Conservation (phyloP, 2,329 filamentous ascomycete genomes). For the Fusarium kyushuense region DNA sequence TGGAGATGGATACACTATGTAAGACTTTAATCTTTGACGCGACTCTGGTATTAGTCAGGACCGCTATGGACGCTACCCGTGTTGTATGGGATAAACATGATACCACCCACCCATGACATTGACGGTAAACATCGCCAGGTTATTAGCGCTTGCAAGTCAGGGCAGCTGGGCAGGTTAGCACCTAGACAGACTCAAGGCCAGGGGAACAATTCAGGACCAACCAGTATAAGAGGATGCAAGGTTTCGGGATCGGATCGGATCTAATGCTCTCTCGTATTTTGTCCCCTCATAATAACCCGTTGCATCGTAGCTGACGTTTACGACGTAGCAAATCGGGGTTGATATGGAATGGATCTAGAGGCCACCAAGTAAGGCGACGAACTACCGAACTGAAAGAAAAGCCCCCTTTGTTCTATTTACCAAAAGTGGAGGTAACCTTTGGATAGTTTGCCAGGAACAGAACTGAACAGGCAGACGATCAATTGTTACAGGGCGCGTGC, state of each 20-base stretch:
- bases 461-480: constrained; percentile 22
- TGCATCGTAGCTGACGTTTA: constrained; percentile 3
- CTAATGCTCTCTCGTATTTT: constrained; percentile 6
- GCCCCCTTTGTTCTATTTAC: constrained; percentile 14
- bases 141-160: constrained; percentile 5
- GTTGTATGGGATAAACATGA: constrained; percentile 4
- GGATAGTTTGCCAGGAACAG: background rate
- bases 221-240: constrained; percentile 14
- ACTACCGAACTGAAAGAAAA: constrained; percentile 16
- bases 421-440: constrained; percentile 26
- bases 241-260: constrained; percentile 11
- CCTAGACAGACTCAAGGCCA: background rate
- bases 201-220: constrained; percentile 7
- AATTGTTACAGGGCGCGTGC: constrained; percentile 6
- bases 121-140: constrained; percentile 24
- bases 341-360: constrained; percentile 4
- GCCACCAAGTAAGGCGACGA: constrained; percentile 3
- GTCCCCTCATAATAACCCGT: background rate
- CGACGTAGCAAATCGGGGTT: constrained; percentile 16
- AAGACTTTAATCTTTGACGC: constrained; percentile 12
- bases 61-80: background rate
- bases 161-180: background rate
- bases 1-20: constrained; percentile 24
- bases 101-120: background rate
- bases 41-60: background rate